These are phyloP conservation scores for Tetragonia tetragonoides DNA, from an alignment of 148 eudicot genomes.

Conservation along the genomic window DNA sequence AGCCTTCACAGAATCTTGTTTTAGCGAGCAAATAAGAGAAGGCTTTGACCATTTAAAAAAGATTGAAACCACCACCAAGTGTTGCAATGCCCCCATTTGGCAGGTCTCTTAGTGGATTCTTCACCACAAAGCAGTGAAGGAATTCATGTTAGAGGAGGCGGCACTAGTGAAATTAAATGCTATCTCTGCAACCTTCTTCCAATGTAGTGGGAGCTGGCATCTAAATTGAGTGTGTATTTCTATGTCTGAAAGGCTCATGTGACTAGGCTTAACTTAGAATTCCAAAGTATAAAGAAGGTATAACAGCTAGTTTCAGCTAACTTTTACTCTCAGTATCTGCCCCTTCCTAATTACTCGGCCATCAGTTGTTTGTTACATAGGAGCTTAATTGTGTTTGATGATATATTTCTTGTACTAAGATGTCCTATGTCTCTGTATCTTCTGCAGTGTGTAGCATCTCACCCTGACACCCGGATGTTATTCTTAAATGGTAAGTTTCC, in stretches of 20 bases:
- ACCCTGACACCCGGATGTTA: constrained; percentile 79
- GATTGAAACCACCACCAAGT: background rate
- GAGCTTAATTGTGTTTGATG: background rate
- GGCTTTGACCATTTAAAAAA: background rate
- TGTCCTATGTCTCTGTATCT: constrained; percentile 11
- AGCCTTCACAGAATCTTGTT: too few species aligned
- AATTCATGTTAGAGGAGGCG: too few species aligned
- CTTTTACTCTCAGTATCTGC: background rate
- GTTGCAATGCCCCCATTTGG: background rate
- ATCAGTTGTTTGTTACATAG: background rate
- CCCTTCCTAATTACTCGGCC: background rate
- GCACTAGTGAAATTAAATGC: background rate
- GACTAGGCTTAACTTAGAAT: background rate
- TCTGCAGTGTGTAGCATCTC: constrained; percentile 95
- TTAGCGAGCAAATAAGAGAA: too few species aligned
- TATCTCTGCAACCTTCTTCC: background rate
- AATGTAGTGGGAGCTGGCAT: background rate
- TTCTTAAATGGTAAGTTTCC: constrained; percentile 73
- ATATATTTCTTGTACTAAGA: constrained; percentile 12
- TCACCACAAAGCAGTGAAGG: background rate
- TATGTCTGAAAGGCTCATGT: background rate
- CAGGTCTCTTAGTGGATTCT: background rate
- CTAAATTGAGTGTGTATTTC: background rate
- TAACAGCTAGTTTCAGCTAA: background rate
- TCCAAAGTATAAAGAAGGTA: background rate